Base-by-base conservation (phyloP, 768 basidiomycete species). In the Infundibulicybe gibba region DNA sequence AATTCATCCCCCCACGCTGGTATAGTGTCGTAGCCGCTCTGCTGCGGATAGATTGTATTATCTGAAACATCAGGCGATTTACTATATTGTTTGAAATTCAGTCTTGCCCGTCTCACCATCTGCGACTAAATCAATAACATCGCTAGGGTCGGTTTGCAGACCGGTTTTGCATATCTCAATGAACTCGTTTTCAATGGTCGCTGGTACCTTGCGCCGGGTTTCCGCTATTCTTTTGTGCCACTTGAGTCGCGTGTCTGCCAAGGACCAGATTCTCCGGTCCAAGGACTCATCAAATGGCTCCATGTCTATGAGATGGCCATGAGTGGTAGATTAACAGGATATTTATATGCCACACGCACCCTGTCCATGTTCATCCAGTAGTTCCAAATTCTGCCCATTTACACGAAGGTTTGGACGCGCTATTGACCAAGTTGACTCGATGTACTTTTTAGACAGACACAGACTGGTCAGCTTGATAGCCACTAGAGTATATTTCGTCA, bases 231-330 rank as follows among this genome's bases (percentile, higher is more conserved):
- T 76, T 50, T 79, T 81, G 58, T 91, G 83, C 81, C 81, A 90
- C 52, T 84, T 76, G 43, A 91, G 66, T 25, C 84, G 72, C 41
- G 87, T 87, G 52, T 85, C 80, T 35, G 86, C 82, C 15, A 93
- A 63, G 1, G 85, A 84, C 85, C 87, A 91, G 39, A 94, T 85
- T 39, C 79, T 79, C 42, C 88, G 70, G 60, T 94, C 92, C 30
- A 95, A 77, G 2, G 80, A 81, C 63, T 95, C 91, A 57, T 95
- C 90, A 61, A 93, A 95, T 2, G 81, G 76, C 57, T 93, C 89
- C 54, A 81, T 79, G 38, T 82, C 83, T 85, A 51, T 17, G n/a
- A 42, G 10, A 41, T 25, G 25, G 25, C 8, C 40, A 35, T 41
- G 46, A 50, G 17, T 43, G 43, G 9, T 37, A 20, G 30, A 32